Conservation (phyloP, 2,329 filamentous ascomycete species). For the Amauroascus niger region DNA sequence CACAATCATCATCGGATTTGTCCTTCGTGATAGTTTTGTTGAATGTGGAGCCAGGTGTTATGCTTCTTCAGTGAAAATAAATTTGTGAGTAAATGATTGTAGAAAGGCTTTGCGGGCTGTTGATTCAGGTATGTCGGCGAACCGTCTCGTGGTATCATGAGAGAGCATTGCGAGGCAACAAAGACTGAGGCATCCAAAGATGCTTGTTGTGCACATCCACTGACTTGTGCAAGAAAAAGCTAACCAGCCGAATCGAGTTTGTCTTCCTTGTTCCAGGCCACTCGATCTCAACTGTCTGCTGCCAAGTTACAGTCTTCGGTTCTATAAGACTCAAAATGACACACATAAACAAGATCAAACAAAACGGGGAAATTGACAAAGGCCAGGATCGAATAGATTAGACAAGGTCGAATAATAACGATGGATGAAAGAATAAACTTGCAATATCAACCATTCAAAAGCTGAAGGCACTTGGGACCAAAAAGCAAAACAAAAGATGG, state of each 20-base stretch:
- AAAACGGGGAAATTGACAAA: not conserved
- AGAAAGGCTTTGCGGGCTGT: not conserved
- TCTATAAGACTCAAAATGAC: not conserved
- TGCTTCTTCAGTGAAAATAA: not conserved
- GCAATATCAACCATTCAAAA: conserved; percentile 2
- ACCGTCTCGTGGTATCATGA: conserved; percentile 8
- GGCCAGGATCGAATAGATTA: not conserved
- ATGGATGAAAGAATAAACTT: conserved; percentile 1
- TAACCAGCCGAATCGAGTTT: not conserved
- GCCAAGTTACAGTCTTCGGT: not conserved
- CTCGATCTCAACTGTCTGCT: not conserved
- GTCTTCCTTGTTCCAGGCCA: conserved; percentile 1
- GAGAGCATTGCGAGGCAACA: conserved; percentile 13
- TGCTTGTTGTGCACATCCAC: conserved; percentile 8
- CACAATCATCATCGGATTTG: conserved; percentile 13
- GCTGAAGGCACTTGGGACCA: conserved; percentile 2
- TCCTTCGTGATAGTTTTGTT: conserved; percentile 15
- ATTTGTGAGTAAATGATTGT: conserved; percentile 3
- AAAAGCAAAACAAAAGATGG: not conserved
- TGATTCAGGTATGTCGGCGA: conserved; percentile 9
- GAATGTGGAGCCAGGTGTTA: not conserved
- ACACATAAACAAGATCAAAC: not conserved
- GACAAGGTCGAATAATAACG: not conserved
- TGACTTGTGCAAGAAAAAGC: conserved; percentile 7
- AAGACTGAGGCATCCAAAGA: conserved; percentile 9